phyloP scores from a whole-genome alignment of 2,329 filamentous ascomycete species.

The Trichoderma cornu-damae region DNA sequence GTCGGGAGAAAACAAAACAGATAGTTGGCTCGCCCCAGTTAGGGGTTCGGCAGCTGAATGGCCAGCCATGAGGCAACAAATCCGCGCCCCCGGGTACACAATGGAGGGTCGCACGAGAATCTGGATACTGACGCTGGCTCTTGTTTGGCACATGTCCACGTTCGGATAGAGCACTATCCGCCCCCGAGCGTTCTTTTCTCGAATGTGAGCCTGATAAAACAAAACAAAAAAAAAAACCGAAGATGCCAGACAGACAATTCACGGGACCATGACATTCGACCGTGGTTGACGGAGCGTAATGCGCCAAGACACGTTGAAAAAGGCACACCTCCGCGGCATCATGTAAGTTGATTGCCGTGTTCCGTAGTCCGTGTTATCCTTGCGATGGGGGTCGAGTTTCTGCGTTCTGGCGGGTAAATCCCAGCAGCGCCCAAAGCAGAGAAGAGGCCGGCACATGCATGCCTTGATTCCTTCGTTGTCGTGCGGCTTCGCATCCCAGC shows the following conservation, averaged over 20 bases:
- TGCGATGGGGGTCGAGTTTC: not conserved
- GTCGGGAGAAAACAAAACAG: not conserved
- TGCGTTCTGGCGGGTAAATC: not conserved
- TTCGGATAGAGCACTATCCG: slow-evolving; percentile 13
- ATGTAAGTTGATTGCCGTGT: not conserved
- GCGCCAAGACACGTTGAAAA: not conserved
- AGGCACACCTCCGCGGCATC: not conserved
- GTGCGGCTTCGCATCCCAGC: not conserved
- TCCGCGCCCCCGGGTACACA: not conserved
- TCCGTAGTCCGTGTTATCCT: not conserved
- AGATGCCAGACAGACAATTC: not conserved
- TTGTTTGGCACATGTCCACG: not conserved
- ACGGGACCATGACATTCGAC: not conserved
- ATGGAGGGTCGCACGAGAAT: slow-evolving; percentile 9
- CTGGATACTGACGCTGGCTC: not conserved
- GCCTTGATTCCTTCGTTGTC: not conserved
- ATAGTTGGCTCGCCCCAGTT: not conserved
- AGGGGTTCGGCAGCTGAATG: not conserved
- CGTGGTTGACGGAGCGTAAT: not conserved
- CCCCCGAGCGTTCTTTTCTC: not conserved
- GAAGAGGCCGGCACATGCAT: not conserved
- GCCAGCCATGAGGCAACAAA: not conserved
- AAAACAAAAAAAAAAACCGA: too few species aligned
- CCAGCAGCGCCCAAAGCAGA: not conserved
- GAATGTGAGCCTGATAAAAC: not conserved